Evolutionary conservation across 1,284 basidiomycete genomes (phyloP), one percentile per base, ranked within the genome.

Genomic region (Vanrija sp.): DNA sequence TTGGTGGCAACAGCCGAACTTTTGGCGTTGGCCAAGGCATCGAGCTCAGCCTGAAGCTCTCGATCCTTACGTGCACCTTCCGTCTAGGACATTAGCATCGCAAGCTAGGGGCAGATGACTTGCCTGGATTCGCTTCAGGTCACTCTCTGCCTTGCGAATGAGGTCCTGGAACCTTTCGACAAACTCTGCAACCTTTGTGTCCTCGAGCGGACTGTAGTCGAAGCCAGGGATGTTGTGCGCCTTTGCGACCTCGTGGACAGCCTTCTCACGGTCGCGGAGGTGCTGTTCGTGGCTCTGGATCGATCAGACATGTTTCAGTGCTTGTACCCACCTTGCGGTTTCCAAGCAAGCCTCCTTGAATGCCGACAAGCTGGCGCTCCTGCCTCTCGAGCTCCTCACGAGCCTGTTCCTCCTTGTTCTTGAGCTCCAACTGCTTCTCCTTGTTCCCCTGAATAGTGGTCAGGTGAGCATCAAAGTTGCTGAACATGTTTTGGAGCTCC

Each of bases 211-310:
- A 9, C 66, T 67, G 51, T 66, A 66, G 52, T 83, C 84, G 66
- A 84, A 93, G 0, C 89, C 91, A 49, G 83, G 82, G 63, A 96
- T 85, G 22, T 82, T 80, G 61, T 88, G 80, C 56, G 83, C 83
- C 42, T 83, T 78, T 44, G 84, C 82, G 9, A 91, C 82, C 36
- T 86, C 82, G 22, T 82, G 83, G 53, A 97, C 86, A 25, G 86
- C 77, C 9, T 80, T 78, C 69, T 94, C 90, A 22, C 93, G 84
- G 10, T 86, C 84, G 2, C 73, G 68, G 31, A 93, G 75, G n/a
- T 87, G 86, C 49, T 82, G 78, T 55, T 86, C 83, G 72, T 95
- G 88, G 8, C 82, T 82, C 89, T 94, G 59, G 6, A 22, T 27
- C 41, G 45, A n/a, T 45, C 12, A 56, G 45, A n/a, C 6, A 7